A percentile compares a stretch with the other conserved stretches of the same genome.
phyloP scores from a whole-genome alignment of 768 basidiomycete species.

The Boletus rubropictus region DNA sequence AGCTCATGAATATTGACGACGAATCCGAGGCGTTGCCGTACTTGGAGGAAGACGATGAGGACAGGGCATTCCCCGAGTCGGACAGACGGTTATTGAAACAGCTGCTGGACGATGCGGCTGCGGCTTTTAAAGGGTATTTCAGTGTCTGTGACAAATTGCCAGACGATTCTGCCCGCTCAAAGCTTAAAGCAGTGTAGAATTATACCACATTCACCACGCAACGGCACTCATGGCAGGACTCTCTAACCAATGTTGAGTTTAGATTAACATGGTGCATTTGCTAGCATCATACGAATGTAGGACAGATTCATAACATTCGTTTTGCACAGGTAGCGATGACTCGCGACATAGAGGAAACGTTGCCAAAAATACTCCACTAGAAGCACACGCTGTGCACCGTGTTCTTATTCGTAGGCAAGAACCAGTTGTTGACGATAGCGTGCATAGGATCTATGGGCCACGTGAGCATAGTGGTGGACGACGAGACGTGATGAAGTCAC shows the following conservation, averaged over 20 bases:
- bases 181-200: neutral
- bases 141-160: neutral
- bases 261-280: neutral
- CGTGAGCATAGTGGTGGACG: slow-evolving; percentile 1
- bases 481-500: neutral
- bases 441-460: slow-evolving; percentile 9
- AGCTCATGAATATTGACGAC: slow-evolving; percentile 7
- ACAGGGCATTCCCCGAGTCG: neutral
- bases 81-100: slow-evolving; percentile 1
- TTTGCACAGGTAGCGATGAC: neutral
- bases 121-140: slow-evolving; percentile 16
- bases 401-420: slow-evolving; percentile 15
- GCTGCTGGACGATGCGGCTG: slow-evolving; percentile 17
- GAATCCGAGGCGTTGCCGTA: neutral
- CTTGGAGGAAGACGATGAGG: neutral
- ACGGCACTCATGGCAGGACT: neutral
- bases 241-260: neutral
- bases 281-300: neutral
- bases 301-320: neutral
- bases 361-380: slow-evolving; percentile 4
- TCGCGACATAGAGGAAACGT: neutral
- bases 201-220: neutral
- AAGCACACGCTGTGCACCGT: slow-evolving; percentile 26
- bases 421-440: slow-evolving; percentile 17
- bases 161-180: neutral